phyloP scores from a whole-genome alignment of 2,329 filamentous ascomycete species.

The Elsinoe batatas region DNA sequence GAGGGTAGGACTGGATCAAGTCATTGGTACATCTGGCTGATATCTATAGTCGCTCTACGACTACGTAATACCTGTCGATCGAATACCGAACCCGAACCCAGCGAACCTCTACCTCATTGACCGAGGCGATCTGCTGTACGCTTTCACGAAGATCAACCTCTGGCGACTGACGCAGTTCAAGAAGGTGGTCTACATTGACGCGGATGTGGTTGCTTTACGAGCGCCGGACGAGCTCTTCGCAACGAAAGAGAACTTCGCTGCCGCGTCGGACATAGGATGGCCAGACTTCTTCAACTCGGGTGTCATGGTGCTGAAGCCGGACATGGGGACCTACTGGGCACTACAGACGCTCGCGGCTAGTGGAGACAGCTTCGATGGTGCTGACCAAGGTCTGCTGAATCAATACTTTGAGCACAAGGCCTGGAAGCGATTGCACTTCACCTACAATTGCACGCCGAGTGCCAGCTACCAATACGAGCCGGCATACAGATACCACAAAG shows the following conservation, averaged over 20 bases:
- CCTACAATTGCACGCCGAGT: constrained; percentile 94
- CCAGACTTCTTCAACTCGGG: constrained; percentile 98
- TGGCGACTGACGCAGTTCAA: constrained; percentile 87
- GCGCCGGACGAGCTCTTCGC: constrained; percentile 89
- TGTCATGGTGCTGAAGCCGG: constrained; percentile 81
- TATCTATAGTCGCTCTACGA: constrained; percentile 64
- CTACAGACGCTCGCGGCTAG: constrained; percentile 72
- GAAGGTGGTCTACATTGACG: constrained; percentile 89
- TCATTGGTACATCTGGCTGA: constrained; percentile 7
- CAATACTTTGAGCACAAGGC: constrained; percentile 72
- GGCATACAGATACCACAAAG: constrained; percentile 86
- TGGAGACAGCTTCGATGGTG: constrained; percentile 91
- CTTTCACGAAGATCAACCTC: constrained; percentile 92
- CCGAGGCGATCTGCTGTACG: constrained; percentile 77
- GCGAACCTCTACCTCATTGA: constrained; percentile 88
- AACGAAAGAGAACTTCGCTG: constrained; percentile 50
- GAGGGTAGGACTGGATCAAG: constrained; percentile 42
- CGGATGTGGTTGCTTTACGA: constrained; percentile 81
- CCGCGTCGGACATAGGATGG: constrained; percentile 94
- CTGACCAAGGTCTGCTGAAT: constrained; percentile 90
- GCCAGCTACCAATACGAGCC: constrained; percentile 96
- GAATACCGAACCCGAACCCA: constrained; percentile 65
- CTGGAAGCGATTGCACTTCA: constrained; percentile 84
- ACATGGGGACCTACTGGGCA: constrained; percentile 79
- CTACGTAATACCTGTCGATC: constrained; percentile 73